phyloP scores from a whole-genome alignment of 75 land plant genomes.

The Chamaecyparis obtusa region DNA sequence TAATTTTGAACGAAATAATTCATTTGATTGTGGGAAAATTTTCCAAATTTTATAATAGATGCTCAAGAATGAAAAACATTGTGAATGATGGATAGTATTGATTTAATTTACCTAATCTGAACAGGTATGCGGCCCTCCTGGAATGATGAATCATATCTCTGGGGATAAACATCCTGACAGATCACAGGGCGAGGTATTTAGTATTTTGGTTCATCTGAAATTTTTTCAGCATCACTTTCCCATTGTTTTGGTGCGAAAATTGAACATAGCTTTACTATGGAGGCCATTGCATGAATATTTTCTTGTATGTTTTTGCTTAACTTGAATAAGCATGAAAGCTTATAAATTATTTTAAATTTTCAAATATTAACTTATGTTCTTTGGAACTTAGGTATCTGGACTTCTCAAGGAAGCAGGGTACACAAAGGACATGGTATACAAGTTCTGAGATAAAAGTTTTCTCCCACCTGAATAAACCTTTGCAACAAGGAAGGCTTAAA shows the following conservation, averaged over 20 bases:
- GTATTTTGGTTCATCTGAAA: neutral
- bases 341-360: neutral
- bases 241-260: too few relatives aligned
- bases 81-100: neutral
- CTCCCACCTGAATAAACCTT: neutral
- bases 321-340: neutral
- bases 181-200: slow-evolving; percentile 88
- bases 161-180: slow-evolving; percentile 79
- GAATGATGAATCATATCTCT: slow-evolving; percentile 85
- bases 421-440: slow-evolving; percentile 70
- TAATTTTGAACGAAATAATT: neutral
- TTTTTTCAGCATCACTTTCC: neutral
- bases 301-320: neutral
- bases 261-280: neutral
- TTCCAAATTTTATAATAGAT: neutral
- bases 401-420: slow-evolving; percentile 75
- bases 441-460: slow-evolving; percentile 38
- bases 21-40: neutral
- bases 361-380: neutral
- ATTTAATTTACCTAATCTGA: neutral
- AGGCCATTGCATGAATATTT: neutral
- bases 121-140: slow-evolving; percentile 97
- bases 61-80: neutral
- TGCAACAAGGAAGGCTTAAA: neutral
- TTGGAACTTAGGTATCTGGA: slow-evolving; percentile 50